Evolutionary conservation across 2,329 filamentous ascomycete genomes (phyloP), one percentile per base, ranked within the genome.

Genomic region (Diaporthe longicolla): DNA sequence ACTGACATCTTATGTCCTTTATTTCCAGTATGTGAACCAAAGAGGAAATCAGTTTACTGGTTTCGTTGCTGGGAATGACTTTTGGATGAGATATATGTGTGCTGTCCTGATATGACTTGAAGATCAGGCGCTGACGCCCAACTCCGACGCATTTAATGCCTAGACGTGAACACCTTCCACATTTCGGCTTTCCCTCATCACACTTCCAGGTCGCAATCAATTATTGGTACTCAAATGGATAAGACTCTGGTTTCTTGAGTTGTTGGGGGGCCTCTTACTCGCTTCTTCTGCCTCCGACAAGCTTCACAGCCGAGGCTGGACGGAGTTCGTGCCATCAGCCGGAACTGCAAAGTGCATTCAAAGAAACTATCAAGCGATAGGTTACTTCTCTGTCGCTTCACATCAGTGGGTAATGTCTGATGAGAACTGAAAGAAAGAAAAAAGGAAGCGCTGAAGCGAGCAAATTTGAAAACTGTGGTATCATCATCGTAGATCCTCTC

Each of bases 251-350:
- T 2, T 6, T 40, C 19, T 35, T 15, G 19, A 69, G 26, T 52
- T n/a, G 26, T 52, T 54, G 17, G 19, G 17, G 19, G 17, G 24
- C 40, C 8, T 10, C n/a, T 63, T 26, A 70, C 35, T 26, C 13
- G 21, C 50, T 78, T 78, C 65, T 78, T 78, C 40, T 78, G 77
- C 1, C 40, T 52, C 8, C 76, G 73, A 24, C 77, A 78, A 55
- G 70, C 76, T 37, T 77, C 70, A 37, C 77, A 78, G 70, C 77
- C 76, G 3, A 73, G 73, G 32, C 74, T 72, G 1, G 75, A 74
- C 1, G 77, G 77, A 54, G 24, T 55, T 55, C 52, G 7, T 32
- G 26, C 26, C 26, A 32, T 55, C 5, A 55, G 52, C 26, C 5
- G 24, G 26, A 55, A 9, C 52, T 55, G 17, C 52, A 19, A 55